These are phyloP conservation scores for Silene noctiflora DNA, from an alignment of 179 eudicot species.

Conservation along the genomic window DNA sequence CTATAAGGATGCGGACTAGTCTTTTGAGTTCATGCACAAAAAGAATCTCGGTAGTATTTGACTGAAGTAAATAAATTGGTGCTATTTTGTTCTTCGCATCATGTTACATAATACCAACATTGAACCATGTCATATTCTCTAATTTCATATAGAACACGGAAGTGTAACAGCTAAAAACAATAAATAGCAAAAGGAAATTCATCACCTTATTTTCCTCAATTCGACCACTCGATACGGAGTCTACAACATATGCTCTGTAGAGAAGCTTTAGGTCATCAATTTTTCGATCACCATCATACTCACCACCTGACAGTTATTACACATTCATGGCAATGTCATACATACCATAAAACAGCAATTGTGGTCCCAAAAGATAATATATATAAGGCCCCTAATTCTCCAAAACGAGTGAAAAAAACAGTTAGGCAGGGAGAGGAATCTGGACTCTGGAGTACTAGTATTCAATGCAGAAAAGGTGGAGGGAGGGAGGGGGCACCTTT, in stretches of 20 bases:
- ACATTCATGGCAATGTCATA: background rate
- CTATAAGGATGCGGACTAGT: background rate
- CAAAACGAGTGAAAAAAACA: background rate
- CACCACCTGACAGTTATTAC: slow-evolving; percentile 57
- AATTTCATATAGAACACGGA: background rate
- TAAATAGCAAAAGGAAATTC: background rate
- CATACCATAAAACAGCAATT: background rate
- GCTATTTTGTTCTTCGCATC: background rate
- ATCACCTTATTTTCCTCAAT: slow-evolving; percentile 81
- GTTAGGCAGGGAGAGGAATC: background rate
- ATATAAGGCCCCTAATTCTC: too few species aligned
- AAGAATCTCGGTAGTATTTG: background rate
- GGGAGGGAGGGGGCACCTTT: too few species aligned
- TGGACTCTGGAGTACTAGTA: background rate
- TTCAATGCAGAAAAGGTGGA: background rate
- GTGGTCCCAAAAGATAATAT: background rate
- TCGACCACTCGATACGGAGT: slow-evolving; percentile 69
- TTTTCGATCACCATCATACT: slow-evolving; percentile 65
- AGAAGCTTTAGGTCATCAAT: slow-evolving; percentile 86
- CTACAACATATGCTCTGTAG: slow-evolving; percentile 70
- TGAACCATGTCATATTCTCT: background rate
- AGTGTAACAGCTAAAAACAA: slow-evolving; percentile 3
- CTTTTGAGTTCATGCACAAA: background rate
- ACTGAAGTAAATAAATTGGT: background rate
- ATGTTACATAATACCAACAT: background rate